A percentile compares a stretch with the other conserved stretches of the same genome.
phyloP scores from a whole-genome alignment of 805 yeast genomes.

The Saccharomycopsis sp. region DNA sequence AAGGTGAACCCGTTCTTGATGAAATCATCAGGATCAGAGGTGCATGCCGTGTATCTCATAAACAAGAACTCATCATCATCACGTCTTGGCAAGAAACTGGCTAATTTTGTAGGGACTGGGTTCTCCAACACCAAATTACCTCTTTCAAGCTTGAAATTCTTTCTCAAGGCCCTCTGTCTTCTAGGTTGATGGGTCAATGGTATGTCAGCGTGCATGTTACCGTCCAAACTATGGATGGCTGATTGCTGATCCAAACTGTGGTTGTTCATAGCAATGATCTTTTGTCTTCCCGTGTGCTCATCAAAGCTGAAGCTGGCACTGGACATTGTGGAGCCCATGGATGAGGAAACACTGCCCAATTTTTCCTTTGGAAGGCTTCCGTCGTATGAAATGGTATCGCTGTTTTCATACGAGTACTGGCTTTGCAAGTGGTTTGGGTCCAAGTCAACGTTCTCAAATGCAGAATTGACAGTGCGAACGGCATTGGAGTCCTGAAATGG shows the following conservation, averaged over 20 bases:
- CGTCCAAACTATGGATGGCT: constrained; percentile 32
- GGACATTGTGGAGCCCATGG: constrained; percentile 26
- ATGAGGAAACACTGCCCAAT: constrained; percentile 2
- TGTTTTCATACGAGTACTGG: constrained; percentile 14
- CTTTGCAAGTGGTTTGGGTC: constrained; percentile 2
- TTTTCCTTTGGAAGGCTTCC: constrained; percentile 8
- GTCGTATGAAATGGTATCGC: constrained; percentile 15
- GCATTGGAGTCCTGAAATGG: constrained; percentile 15
- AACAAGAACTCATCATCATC: constrained; percentile 89
- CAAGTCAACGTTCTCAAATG: neutral
- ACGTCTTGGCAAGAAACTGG: constrained; percentile 74
- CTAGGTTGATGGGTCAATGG: constrained; percentile 36
- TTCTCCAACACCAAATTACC: constrained; percentile 88
- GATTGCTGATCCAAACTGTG: constrained; percentile 23
- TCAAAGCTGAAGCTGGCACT: constrained; percentile 31
- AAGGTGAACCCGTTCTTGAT: constrained; percentile 72
- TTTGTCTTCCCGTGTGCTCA: constrained; percentile 25
- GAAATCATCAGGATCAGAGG: constrained; percentile 85
- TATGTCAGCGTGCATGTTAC: constrained; percentile 37
- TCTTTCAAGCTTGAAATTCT: constrained; percentile 64
- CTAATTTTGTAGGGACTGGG: constrained; percentile 85
- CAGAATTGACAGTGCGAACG: constrained; percentile 1
- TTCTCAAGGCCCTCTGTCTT: constrained; percentile 57
- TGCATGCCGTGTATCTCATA: constrained; percentile 96
- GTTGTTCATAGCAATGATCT: constrained; percentile 18